phyloP scores from a whole-genome alignment of 2,329 filamentous ascomycete species.

The Epichloe coenophiala region DNA sequence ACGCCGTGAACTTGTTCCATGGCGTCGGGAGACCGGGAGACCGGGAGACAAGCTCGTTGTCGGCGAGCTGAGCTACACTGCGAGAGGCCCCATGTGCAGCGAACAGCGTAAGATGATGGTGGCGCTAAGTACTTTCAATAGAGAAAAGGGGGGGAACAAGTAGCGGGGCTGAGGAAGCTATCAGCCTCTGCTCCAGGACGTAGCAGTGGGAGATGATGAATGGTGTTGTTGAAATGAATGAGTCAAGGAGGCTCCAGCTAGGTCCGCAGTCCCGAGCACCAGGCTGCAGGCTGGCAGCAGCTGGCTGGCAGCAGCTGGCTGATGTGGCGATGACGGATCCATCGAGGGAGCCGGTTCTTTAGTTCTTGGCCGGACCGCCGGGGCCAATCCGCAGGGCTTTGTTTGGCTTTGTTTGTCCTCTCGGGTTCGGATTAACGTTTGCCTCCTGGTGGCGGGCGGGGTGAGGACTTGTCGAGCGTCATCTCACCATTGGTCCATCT shows the following conservation, averaged over 20 bases:
- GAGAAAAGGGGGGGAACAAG: neutral
- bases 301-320: neutral
- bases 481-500: too few species aligned
- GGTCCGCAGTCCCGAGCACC: neutral
- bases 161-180: neutral
- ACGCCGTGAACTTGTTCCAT: constrained; percentile 76
- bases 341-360: too few species aligned
- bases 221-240: neutral
- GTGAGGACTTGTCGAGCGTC: too few species aligned
- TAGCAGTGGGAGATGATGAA: neutral
- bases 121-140: neutral
- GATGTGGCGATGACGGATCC: neutral
- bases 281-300: neutral
- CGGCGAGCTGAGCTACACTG: neutral
- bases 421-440: too few species aligned
- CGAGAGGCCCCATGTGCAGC: neutral
- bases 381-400: too few species aligned
- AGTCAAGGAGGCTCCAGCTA: neutral
- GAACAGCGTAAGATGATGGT: neutral
- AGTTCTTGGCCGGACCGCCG: too few species aligned
- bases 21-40: constrained; percentile 10
- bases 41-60: constrained; percentile 1
- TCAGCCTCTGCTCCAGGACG: neutral
- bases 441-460: too few species aligned
- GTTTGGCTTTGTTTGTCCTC: too few species aligned